These are phyloP conservation scores for Globisporangium cederbergense DNA, from an alignment of 352 stramenopile genomes.

Conservation along the genomic window DNA sequence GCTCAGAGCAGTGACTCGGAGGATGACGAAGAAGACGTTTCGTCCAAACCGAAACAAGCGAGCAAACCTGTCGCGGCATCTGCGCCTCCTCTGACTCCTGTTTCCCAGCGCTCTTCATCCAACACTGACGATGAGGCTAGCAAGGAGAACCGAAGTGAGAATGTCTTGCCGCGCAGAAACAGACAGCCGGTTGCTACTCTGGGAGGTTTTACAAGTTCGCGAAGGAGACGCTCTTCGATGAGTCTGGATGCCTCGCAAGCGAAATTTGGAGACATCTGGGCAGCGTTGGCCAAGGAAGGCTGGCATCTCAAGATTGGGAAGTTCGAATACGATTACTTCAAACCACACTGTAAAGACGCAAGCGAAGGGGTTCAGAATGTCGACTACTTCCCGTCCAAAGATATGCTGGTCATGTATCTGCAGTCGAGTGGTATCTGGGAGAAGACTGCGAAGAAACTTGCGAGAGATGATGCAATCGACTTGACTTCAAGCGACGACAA, in stretches of 20 bases:
- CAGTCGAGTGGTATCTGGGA: slow-evolving; percentile 49
- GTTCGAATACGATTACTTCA: slow-evolving; percentile 59
- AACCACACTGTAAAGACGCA: slow-evolving; percentile 36
- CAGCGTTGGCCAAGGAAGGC: slow-evolving; percentile 36
- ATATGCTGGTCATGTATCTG: slow-evolving; percentile 45
- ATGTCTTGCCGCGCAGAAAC: background rate
- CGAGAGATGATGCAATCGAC: slow-evolving; percentile 28
- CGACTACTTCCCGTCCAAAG: slow-evolving; percentile 54
- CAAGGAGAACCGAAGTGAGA: slow-evolving; percentile 15
- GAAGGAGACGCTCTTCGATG: background rate
- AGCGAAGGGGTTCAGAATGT: slow-evolving; percentile 29
- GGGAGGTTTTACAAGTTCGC: background rate
- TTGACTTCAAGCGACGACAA: slow-evolving; percentile 26
- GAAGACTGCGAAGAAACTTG: slow-evolving; percentile 36
- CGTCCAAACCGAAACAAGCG: background rate
- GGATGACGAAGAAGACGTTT: slow-evolving; percentile 1
- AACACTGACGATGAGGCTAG: slow-evolving; percentile 20
- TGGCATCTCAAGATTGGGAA: slow-evolving; percentile 43
- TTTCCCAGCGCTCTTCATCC: background rate
- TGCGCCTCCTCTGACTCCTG: background rate
- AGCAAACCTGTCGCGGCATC: background rate
- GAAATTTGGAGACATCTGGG: slow-evolving; percentile 68
- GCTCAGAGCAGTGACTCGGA: slow-evolving; percentile 3
- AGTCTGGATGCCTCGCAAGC: slow-evolving; percentile 21
- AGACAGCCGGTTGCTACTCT: background rate